These are phyloP conservation scores for Septoria linicola DNA, from an alignment of 2,329 filamentous ascomycete genomes.

Conservation along the genomic window DNA sequence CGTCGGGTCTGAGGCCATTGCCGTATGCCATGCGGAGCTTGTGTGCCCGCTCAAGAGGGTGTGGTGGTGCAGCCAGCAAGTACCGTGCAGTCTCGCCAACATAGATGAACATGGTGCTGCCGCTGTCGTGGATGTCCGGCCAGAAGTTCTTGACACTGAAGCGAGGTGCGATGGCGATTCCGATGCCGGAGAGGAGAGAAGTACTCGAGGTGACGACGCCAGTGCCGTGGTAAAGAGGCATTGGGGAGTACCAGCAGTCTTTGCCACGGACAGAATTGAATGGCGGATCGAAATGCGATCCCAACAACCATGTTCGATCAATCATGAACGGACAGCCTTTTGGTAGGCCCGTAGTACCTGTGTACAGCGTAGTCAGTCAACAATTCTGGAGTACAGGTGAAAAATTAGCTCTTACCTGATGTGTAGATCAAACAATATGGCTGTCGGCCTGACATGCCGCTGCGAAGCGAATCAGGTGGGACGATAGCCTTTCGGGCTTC, in stretches of 20 bases:
- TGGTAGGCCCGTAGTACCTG: constrained; percentile 69
- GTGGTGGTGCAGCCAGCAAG: constrained; percentile 64
- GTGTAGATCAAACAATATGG: constrained; percentile 74
- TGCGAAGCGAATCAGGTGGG: constrained; percentile 30
- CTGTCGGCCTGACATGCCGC: constrained; percentile 40
- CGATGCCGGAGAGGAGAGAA: constrained; percentile 55
- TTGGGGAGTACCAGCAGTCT: constrained; percentile 71
- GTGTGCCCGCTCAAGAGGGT: constrained; percentile 60
- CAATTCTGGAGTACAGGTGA: too few relatives aligned
- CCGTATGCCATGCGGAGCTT: constrained; percentile 59
- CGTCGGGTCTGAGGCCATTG: constrained; percentile 66
- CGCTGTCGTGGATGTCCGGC: constrained; percentile 65
- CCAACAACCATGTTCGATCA: constrained; percentile 45
- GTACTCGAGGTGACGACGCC: constrained; percentile 64
- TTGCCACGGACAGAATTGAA: constrained; percentile 50
- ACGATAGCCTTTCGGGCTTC: constrained; percentile 21
- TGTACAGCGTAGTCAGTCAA: too few relatives aligned
- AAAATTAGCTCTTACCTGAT: constrained; percentile 44
- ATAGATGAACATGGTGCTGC: constrained; percentile 70
- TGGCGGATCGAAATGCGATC: constrained; percentile 36
- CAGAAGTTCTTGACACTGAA: constrained; percentile 72
- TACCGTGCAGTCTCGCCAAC: constrained; percentile 77
- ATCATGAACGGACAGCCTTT: constrained; percentile 67
- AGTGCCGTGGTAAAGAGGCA: constrained; percentile 76
- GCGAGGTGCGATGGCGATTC: constrained; percentile 61